Conservation (phyloP, 192 early-diverging fungal genomes). For the Bifiguratus adelaidae region DNA sequence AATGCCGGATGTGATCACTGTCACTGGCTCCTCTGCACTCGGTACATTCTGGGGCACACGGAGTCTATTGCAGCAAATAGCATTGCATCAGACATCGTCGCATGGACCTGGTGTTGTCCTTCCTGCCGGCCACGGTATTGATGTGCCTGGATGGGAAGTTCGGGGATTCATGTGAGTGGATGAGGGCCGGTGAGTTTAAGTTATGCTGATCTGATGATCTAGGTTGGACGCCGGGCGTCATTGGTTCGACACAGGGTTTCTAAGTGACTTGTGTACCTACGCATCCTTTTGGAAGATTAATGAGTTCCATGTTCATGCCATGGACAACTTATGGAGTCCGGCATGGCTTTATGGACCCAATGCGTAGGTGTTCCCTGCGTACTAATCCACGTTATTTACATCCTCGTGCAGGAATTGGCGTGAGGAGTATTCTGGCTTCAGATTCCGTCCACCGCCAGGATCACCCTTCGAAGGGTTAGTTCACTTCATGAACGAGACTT, state of each 20-base stretch:
- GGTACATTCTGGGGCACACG: conserved; percentile 4
- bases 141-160: conserved; percentile 5
- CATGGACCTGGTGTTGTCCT: neutral
- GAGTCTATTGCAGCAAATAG: neutral
- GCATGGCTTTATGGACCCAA: conserved; percentile 1
- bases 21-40: neutral
- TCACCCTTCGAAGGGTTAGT: neutral
- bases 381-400: neutral
- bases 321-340: conserved; percentile 5
- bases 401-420: neutral
- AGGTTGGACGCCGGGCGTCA: conserved; percentile 3
- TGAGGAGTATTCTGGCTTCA: conserved; percentile 1
- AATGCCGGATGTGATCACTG: neutral
- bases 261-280: neutral
- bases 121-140: neutral
- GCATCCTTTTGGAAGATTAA: conserved; percentile 5
- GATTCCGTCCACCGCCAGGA: conserved; percentile 1
- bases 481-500: neutral
- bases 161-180: conserved; percentile 3
- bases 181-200: neutral
- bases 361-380: neutral
- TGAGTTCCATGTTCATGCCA: conserved; percentile 3
- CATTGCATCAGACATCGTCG: neutral
- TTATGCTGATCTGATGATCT: neutral
- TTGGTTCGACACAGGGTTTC: conserved; percentile 4